Evolutionary conservation across 768 basidiomycete genomes (phyloP).

Genomic region (Naganishia vishniacii): DNA sequence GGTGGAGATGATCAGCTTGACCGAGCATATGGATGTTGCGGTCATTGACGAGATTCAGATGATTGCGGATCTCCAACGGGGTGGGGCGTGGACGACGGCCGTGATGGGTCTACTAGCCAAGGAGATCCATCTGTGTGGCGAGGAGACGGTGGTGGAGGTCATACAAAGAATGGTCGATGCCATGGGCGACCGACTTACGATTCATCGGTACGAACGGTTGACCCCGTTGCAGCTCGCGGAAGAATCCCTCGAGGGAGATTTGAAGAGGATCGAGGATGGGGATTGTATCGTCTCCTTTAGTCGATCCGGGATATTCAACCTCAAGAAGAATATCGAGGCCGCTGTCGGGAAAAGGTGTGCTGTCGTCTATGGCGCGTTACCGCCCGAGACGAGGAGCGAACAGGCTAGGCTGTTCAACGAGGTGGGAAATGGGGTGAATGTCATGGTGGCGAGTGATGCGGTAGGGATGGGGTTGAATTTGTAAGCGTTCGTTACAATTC

Average conservation of each 20-base stretch:
- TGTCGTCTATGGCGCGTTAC: conserved; percentile 84
- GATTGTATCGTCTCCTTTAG: conserved; percentile 90
- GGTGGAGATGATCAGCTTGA: conserved; percentile 75
- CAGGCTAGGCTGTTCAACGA: conserved; percentile 91
- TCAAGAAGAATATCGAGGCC: conserved; percentile 69
- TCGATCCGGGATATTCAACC: conserved; percentile 64
- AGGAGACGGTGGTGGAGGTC: conserved; percentile 83
- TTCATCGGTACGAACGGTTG: conserved; percentile 80
- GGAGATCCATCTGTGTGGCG: conserved; percentile 91
- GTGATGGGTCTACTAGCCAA: conserved; percentile 68
- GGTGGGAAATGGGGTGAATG: conserved; percentile 71
- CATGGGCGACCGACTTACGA: conserved; percentile 73
- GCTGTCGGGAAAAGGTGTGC: conserved; percentile 73
- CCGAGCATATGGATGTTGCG: conserved; percentile 60
- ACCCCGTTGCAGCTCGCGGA: conserved; percentile 72
- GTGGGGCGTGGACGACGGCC: conserved; percentile 74
- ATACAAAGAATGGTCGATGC: conserved; percentile 59
- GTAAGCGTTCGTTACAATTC: conserved; percentile 52
- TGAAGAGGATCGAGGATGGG: conserved; percentile 63
- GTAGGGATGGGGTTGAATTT: conserved; percentile 96
- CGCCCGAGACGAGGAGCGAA: conserved; percentile 83
- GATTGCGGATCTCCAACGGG: conserved; percentile 73
- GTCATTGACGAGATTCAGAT: conserved; percentile 98
- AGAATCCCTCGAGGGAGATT: conserved; percentile 60
- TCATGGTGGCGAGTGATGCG: conserved; percentile 88